Base-by-base conservation (phyloP, 768 basidiomycete genomes). In the Chalciporus chontae region DNA sequence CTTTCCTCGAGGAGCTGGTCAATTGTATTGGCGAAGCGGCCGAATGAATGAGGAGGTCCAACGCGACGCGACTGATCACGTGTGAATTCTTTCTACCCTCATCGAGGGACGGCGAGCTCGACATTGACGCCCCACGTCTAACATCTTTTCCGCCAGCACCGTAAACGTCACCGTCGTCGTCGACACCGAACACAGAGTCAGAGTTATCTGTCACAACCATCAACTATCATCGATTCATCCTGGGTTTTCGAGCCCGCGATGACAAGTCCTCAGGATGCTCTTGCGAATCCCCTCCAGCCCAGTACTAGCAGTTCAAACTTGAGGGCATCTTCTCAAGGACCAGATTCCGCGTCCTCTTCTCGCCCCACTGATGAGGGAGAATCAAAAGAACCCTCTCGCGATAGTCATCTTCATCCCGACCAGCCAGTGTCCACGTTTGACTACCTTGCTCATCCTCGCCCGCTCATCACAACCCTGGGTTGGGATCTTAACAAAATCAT, bases 401-500 rank as follows among this genome's bases (percentile, higher is more conserved):
- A n/a, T n/a, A n/a, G n/a, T n/a, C 40, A 42, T 17, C 19, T n/a
- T 15, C 39, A 10, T 8, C 19, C 40, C 8, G 23, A 18, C 24
- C 10, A 26, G 9, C 37, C 19, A 14, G 19, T 19, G 23, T 3
- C 26, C n/a, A 27, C 42, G 9, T 40, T 39, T 15, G 8, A 27
- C 18, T n/a, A 26, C 31, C 45, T 27, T 18, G 36, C n/a, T 29
- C 40, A 41, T 26, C 36, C 43, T 38, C 55, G 54, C 15, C 55
- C 54, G 18, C 51, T 51, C 46, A 37, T 73, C 23, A 73, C 79
- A 1, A 74, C 78, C 3, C 60, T 63, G 36, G 77, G 67, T 4
- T 90, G 85, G 87, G 70, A 74, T 5, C 27, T 83, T 0, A 60
- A 74, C 0, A 38, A 50, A 5, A 65, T 87, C 36, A 23, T 82